Evolutionary conservation across 2,329 filamentous ascomycete species (phyloP), one percentile per base, ranked within the genome.

Genomic region (Diatrype stigma): DNA sequence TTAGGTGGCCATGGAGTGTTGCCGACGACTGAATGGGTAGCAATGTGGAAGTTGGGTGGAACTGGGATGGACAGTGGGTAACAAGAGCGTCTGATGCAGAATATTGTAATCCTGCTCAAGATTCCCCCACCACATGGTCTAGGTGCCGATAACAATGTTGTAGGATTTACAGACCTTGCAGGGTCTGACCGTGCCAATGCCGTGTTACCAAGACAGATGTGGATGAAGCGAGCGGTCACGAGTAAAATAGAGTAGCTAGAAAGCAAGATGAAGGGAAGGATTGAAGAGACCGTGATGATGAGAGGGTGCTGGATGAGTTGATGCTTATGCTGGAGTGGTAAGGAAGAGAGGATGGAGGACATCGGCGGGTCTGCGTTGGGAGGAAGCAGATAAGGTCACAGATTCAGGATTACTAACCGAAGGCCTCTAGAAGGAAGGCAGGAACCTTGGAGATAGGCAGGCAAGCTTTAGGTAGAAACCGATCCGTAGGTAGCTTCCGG

Each of bases 181-280:
- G 52, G 53, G 45, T 52, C 56, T 52, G 63, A 54, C 62, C 56
- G 63, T 61, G 60, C 56, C 64, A 59, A 62, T 60, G 55, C 51
- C 61, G 71, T 71, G 72, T 69, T 75, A 75, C 76, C 77, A 79
- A 74, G 74, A 73, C 70, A 68, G 69, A 67, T 72, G 72, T 70
- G 66, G 21, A 74, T 74, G 73, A 78, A 81, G 77, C 73, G 76
- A 80, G 74, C 66, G 73, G 68, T 67, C 64, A 71, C 72, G 75
- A 77, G 73, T 76, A 77, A 77, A 74, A 80, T 79, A 75, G 76
- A 75, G 74, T 74, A 79, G 76, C 75, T 81, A 80, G 75, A 73
- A 69, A 79, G 76, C 79, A 81, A 81, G 73, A 76, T 76, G 74
- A 44, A 21, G 21, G 68, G 68, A 60, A 65, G 40, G 26, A 65